Evolutionary conservation across 495 filamentous ascomycete genomes (phyloP).

Genomic region (Aspergillus nanangensis): DNA sequence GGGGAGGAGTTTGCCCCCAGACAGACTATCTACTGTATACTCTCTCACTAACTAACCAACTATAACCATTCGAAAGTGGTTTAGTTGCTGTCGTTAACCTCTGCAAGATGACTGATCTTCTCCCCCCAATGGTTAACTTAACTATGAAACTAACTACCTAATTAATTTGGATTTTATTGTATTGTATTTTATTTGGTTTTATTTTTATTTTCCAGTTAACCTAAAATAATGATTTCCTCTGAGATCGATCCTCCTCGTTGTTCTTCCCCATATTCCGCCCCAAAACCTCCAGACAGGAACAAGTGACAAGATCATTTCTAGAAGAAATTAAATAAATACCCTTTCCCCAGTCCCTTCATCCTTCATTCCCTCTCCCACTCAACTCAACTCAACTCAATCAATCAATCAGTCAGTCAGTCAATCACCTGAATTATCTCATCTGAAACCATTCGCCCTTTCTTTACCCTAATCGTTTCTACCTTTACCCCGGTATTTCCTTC

Average conservation of each 20-base stretch:
- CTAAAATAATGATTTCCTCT: background rate
- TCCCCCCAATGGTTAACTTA: background rate
- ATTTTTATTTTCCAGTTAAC: background rate
- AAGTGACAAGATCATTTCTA: too few relatives aligned
- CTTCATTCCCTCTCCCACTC: slow-evolving; percentile 4
- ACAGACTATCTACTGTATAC: too few relatives aligned
- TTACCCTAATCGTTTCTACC: background rate
- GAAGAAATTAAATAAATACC: too few relatives aligned
- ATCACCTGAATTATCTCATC: background rate
- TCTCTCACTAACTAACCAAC: too few relatives aligned
- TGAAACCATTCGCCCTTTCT: background rate
- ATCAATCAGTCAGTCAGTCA: slow-evolving; percentile 10
- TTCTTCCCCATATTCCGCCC: background rate
- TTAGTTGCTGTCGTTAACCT: too few relatives aligned
- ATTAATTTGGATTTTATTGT: slow-evolving; percentile 2
- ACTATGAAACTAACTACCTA: background rate
- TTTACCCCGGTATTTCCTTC: background rate
- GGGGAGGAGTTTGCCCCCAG: too few relatives aligned
- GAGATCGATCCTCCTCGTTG: background rate
- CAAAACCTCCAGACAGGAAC: too few relatives aligned
- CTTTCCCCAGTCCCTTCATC: slow-evolving; percentile 2
- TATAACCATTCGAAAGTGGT: too few relatives aligned
- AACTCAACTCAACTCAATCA: slow-evolving; percentile 5
- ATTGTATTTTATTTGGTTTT: slow-evolving; percentile 4
- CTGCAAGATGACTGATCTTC: slow-evolving; percentile 13